A percentile compares a stretch with the other conserved stretches of the same genome.
Conservation (phyloP, 352 stramenopile species). For the Pythium sp. region DNA sequence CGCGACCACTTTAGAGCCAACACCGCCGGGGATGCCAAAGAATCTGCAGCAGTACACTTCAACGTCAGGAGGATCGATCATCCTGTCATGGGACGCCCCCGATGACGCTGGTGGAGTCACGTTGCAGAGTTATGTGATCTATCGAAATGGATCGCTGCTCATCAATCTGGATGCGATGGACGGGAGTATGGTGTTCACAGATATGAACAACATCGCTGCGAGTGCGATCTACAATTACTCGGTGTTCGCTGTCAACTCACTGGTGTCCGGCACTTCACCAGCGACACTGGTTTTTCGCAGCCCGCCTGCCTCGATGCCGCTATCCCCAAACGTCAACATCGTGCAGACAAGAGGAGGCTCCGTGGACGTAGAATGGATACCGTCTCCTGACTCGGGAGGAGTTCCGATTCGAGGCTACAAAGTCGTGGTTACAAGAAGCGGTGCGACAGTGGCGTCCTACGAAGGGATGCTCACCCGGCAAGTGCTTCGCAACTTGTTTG, state of each 20-base stretch:
- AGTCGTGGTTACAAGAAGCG: conserved; percentile 15
- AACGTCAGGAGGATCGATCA: conserved; percentile 37
- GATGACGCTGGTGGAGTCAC: conserved; percentile 34
- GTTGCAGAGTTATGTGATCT: conserved; percentile 38
- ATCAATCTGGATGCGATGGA: conserved; percentile 6
- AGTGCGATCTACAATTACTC: conserved; percentile 39
- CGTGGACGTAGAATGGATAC: conserved; percentile 19
- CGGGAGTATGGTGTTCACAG: conserved; percentile 21
- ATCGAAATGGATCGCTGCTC: conserved; percentile 28
- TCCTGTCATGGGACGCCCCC: conserved; percentile 38
- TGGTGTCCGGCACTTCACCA: conserved; percentile 6
- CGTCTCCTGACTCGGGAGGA: conserved; percentile 33
- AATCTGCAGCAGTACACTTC: conserved; percentile 30
- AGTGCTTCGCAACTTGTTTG: conserved; percentile 31
- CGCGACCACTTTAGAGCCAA: conserved; percentile 29
- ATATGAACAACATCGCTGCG: conserved; percentile 26
- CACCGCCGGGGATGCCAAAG: conserved; percentile 26
- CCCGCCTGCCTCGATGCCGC: conserved; percentile 16
- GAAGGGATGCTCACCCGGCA: conserved; percentile 12
- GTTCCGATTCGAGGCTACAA: conserved; percentile 22
- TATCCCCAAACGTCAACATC: conserved; percentile 16
- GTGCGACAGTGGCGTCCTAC: conserved; percentile 20
- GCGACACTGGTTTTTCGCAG: conserved; percentile 23
- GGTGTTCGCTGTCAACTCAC: conserved; percentile 31
- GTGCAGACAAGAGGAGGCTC: conserved; percentile 28